These are phyloP conservation scores for Candida tropicalis DNA, from an alignment of 1,139 yeast genomes.

Conservation along the genomic window DNA sequence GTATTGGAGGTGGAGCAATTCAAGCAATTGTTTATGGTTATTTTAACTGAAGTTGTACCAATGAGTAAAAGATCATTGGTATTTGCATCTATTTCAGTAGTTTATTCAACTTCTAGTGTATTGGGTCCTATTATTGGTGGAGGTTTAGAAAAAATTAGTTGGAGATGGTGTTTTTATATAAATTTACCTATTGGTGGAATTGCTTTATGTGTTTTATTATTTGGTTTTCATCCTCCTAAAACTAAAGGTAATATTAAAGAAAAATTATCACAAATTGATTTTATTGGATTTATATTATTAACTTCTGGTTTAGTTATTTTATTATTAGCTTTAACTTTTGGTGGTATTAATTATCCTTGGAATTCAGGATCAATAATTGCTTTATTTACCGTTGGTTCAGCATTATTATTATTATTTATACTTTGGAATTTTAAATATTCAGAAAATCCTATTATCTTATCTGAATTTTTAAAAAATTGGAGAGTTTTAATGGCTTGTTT, in stretches of 20 bases:
- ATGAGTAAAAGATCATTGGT: conserved; percentile 58
- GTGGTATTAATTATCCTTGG: conserved; percentile 39
- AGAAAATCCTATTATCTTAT: conserved; percentile 49
- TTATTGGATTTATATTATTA: conserved; percentile 33
- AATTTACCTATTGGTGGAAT: conserved; percentile 70
- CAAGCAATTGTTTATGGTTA: conserved; percentile 60
- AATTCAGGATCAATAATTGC: conserved; percentile 57
- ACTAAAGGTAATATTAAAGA: conserved; percentile 41
- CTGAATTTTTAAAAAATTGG: conserved; percentile 38
- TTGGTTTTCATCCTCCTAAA: conserved; percentile 59
- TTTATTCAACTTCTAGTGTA: conserved; percentile 53
- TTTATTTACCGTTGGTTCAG: conserved; percentile 58
- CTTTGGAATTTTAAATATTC: conserved; percentile 53
- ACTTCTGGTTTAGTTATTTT: conserved; percentile 33
- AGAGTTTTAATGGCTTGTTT: conserved; percentile 41
- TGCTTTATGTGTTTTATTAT: conserved; percentile 46
- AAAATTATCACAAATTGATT: conserved; percentile 44
- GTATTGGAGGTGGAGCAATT: conserved; percentile 75
- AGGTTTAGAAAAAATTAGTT: conserved; percentile 61
- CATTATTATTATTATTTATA: conserved; percentile 38
- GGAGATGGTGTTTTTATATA: conserved; percentile 83
- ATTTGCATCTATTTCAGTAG: conserved; percentile 50
- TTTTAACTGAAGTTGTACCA: conserved; percentile 63
- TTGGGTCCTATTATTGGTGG: conserved; percentile 74
- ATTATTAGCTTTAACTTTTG: conserved; percentile 39